These are phyloP conservation scores for Neonectria coccinea DNA, from an alignment of 2,329 filamentous ascomycete genomes.

Conservation along the genomic window DNA sequence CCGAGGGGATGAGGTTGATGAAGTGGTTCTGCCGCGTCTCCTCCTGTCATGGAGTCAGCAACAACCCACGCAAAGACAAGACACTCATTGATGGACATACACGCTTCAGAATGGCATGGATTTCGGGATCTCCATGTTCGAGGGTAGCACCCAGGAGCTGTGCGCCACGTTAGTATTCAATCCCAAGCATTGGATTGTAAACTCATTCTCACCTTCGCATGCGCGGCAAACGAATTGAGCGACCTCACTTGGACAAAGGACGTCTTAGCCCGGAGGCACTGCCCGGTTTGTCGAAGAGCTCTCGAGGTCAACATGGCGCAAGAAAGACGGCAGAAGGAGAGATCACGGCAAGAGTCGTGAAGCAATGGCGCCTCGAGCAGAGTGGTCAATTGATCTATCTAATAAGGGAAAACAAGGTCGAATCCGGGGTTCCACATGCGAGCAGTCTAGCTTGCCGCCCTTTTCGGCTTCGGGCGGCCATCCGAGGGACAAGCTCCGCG, in stretches of 20 bases:
- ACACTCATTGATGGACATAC: conserved; percentile 57
- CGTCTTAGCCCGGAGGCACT: conserved; percentile 40
- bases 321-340: too few species aligned
- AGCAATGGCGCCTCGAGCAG: neutral
- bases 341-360: conserved; percentile 6
- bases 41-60: conserved; percentile 67
- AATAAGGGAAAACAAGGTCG: conserved; percentile 18
- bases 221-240: conserved; percentile 36
- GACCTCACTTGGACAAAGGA: conserved; percentile 37
- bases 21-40: conserved; percentile 96
- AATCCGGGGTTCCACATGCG: conserved; percentile 11
- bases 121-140: conserved; percentile 82
- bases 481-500: conserved; percentile 13
- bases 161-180: conserved; percentile 18
- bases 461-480: conserved; percentile 20
- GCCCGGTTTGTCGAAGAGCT: conserved; percentile 39
- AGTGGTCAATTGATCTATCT: conserved; percentile 18
- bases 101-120: conserved; percentile 88
- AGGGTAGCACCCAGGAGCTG: conserved; percentile 83
- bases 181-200: rapidly evolving
- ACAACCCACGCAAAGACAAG: neutral
- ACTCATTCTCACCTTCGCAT: conserved; percentile 36
- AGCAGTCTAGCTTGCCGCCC: conserved; percentile 3
- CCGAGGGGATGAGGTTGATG: conserved; percentile 92
- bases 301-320: conserved; percentile 41